Evolutionary conservation across 495 filamentous ascomycete species (phyloP).

Genomic region (Penicillium salamii): DNA sequence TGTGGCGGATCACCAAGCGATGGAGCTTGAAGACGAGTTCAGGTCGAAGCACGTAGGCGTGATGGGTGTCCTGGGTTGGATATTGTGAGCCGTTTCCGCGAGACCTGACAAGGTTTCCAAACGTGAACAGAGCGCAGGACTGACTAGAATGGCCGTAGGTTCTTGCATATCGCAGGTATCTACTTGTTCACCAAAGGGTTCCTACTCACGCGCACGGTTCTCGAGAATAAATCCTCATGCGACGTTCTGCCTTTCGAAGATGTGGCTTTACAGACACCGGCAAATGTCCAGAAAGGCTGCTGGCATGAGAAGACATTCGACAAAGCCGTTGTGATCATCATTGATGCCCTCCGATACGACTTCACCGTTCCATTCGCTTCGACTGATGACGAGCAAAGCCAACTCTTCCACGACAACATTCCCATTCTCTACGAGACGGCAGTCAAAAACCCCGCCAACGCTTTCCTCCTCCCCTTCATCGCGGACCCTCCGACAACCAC

Average conservation of each 20-base stretch:
- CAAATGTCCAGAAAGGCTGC: slow-evolving; percentile 61
- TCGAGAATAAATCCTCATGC: slow-evolving; percentile 86
- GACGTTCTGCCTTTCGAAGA: slow-evolving; percentile 62
- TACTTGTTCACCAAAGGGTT: slow-evolving; percentile 97
- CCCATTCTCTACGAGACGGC: slow-evolving; percentile 83
- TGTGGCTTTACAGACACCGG: slow-evolving; percentile 23
- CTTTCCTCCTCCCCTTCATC: slow-evolving; percentile 91
- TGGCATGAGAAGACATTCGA: slow-evolving; percentile 95
- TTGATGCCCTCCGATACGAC: slow-evolving; percentile 94
- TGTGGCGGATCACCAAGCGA: slow-evolving; percentile 20
- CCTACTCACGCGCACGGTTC: slow-evolving; percentile 85
- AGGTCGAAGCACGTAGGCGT: slow-evolving; percentile 40
- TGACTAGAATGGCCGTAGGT: slow-evolving; percentile 33
- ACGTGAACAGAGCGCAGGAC: neutral
- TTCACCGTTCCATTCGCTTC: slow-evolving; percentile 82
- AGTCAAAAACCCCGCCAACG: slow-evolving; percentile 66
- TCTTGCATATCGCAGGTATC: slow-evolving; percentile 76
- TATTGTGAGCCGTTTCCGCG: slow-evolving; percentile 34
- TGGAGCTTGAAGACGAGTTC: slow-evolving; percentile 37
- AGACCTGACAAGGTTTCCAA: neutral
- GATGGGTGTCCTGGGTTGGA: slow-evolving; percentile 42
- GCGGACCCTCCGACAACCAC: slow-evolving; percentile 95
- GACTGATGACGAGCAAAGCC: slow-evolving; percentile 47
- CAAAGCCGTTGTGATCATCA: slow-evolving; percentile 84
- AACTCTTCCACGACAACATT: slow-evolving; percentile 83